Evolutionary conservation across 2,329 filamentous ascomycete species (phyloP).

Genomic region (Plenodomus biglobosus): DNA sequence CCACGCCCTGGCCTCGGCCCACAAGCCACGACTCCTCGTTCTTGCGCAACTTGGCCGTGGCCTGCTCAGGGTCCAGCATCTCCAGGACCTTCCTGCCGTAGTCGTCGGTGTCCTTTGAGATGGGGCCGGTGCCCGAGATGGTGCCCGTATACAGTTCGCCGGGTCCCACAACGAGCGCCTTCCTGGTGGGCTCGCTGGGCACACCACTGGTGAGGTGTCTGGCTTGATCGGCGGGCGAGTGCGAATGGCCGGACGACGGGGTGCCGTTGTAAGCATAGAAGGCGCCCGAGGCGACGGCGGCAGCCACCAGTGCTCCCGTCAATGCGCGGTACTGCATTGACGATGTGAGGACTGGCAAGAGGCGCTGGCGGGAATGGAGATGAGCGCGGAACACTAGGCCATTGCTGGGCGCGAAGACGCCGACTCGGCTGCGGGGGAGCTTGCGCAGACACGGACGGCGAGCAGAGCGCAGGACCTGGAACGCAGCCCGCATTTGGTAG

Average conservation of each 20-base stretch:
- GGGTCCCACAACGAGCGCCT: conserved; percentile 82
- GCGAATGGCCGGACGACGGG: conserved; percentile 23
- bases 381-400: conserved; percentile 52
- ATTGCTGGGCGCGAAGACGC: conserved; percentile 44
- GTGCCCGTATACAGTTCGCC: conserved; percentile 88
- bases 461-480: conserved; percentile 68
- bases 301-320: conserved; percentile 67
- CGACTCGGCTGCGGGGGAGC: conserved; percentile 54
- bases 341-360: conserved; percentile 57
- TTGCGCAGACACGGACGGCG: conserved; percentile 65
- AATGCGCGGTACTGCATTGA: conserved; percentile 76
- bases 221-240: conserved; percentile 30
- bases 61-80: conserved; percentile 95
- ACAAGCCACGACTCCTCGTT: conserved; percentile 92
- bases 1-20: conserved; percentile 83
- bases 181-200: conserved; percentile 56
- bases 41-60: conserved; percentile 81
- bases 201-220: conserved; percentile 38
- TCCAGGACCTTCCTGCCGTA: conserved; percentile 84
- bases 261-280: conserved; percentile 69
- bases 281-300: conserved; percentile 70
- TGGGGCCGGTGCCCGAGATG: conserved; percentile 79
- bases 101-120: conserved; percentile 85
- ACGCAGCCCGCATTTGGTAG: conserved; percentile 67
- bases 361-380: conserved; percentile 42